Conservation (phyloP, 352 stramenopile genomes). For the Globisporangium abappressorium region DNA sequence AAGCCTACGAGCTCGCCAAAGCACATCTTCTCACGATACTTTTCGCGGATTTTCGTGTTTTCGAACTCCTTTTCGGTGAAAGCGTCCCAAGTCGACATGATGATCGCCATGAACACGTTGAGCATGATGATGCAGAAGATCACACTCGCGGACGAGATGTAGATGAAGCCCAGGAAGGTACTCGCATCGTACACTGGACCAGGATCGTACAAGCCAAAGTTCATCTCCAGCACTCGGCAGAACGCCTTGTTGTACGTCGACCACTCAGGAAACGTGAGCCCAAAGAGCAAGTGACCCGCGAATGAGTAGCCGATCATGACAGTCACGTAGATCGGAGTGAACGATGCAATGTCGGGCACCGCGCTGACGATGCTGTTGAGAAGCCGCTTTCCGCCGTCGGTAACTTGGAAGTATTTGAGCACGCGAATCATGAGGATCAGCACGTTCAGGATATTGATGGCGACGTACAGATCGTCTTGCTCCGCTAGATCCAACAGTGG, state of each 20-base stretch:
- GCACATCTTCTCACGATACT: slow-evolving; percentile 41
- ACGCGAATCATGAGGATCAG: slow-evolving; percentile 48
- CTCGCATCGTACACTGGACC: slow-evolving; percentile 63
- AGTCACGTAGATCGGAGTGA: slow-evolving; percentile 62
- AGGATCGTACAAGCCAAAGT: slow-evolving; percentile 70
- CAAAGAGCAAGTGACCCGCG: slow-evolving; percentile 62
- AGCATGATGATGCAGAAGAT: slow-evolving; percentile 82
- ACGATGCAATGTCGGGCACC: slow-evolving; percentile 70
- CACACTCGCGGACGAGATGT: slow-evolving; percentile 60
- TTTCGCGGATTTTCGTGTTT: slow-evolving; percentile 36
- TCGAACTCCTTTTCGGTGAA: slow-evolving; percentile 53
- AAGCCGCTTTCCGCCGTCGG: slow-evolving; percentile 48
- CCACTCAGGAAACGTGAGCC: slow-evolving; percentile 61
- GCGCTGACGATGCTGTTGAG: slow-evolving; percentile 61
- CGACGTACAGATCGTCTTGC: slow-evolving; percentile 52
- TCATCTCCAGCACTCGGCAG: slow-evolving; percentile 72
- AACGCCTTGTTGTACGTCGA: slow-evolving; percentile 51
- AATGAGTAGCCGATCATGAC: slow-evolving; percentile 72
- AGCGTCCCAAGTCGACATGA: slow-evolving; percentile 70
- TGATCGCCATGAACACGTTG: slow-evolving; percentile 77
- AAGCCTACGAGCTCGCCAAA: slow-evolving; percentile 32
- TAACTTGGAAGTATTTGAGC: slow-evolving; percentile 75
- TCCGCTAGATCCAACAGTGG: slow-evolving; percentile 31
- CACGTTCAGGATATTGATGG: slow-evolving; percentile 64
- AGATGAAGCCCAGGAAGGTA: slow-evolving; percentile 55